A percentile compares a stretch with the other conserved stretches of the same genome.
Conservation (phyloP, 768 basidiomycete genomes). For the Termitomyces sp. region DNA sequence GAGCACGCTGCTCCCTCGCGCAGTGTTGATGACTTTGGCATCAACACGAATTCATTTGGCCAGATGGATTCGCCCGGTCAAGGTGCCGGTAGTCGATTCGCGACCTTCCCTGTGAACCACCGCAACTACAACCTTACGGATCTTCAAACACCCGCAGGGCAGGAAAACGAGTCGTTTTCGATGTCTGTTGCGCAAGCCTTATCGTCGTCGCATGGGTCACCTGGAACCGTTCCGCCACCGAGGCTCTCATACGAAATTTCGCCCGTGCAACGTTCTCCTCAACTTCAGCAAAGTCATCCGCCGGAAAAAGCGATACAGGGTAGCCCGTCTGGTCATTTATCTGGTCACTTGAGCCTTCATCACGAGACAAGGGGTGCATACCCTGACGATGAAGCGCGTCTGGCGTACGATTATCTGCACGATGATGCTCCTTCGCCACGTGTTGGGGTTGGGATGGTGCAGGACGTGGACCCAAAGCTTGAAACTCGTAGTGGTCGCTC, state of each 20-base stretch:
- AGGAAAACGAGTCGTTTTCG: slow-evolving; percentile 28
- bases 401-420: slow-evolving; percentile 28
- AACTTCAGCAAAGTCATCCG: slow-evolving; percentile 31
- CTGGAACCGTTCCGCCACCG: not conserved
- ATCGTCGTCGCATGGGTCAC: slow-evolving; percentile 11
- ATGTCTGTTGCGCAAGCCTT: slow-evolving; percentile 30
- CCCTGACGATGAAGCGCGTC: slow-evolving; percentile 25
- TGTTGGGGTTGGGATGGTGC: slow-evolving; percentile 38
- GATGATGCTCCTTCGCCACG: slow-evolving; percentile 20
- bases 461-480: slow-evolving; percentile 32
- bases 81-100: slow-evolving; percentile 45
- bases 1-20: slow-evolving; percentile 7
- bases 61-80: slow-evolving; percentile 14
- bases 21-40: slow-evolving; percentile 38
- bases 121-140: slow-evolving; percentile 24
- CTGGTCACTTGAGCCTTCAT: slow-evolving; percentile 14
- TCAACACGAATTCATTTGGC: slow-evolving; percentile 19
- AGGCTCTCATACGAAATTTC: slow-evolving; percentile 3
- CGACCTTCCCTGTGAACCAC: slow-evolving; percentile 58
- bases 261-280: slow-evolving; percentile 20
- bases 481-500: slow-evolving; percentile 16
- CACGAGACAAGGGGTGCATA: slow-evolving; percentile 12
- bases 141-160: slow-evolving; percentile 15
- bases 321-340: not conserved
- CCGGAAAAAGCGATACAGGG: slow-evolving; percentile 18